Conservation (phyloP, 176 grass and related monocot genomes). For the Carex pumila region DNA sequence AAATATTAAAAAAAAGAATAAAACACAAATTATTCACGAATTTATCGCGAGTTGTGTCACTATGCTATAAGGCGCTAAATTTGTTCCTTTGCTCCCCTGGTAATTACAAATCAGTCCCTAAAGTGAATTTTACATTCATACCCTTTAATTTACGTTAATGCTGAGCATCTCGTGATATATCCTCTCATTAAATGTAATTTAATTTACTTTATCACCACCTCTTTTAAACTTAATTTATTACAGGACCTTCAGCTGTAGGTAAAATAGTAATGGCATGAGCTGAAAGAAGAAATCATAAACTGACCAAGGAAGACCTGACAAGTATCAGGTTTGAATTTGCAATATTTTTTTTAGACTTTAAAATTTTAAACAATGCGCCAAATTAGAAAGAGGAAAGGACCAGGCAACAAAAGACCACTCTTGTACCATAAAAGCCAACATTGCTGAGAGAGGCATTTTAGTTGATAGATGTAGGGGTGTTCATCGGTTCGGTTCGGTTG, state of each 20-base stretch:
- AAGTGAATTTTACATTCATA: not conserved
- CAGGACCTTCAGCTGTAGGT: not conserved
- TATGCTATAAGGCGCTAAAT: too few species aligned
- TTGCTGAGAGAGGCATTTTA: not conserved
- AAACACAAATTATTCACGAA: too few species aligned
- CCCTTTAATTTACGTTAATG: not conserved
- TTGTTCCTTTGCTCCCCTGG: not conserved
- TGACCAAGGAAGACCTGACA: not conserved
- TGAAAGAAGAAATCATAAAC: not conserved
- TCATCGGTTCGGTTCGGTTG: too few species aligned
- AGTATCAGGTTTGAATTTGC: not conserved
- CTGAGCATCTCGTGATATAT: not conserved
- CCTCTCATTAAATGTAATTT: not conserved
- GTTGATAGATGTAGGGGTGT: not conserved
- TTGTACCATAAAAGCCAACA: conserved; percentile 22
- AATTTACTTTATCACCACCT: not conserved
- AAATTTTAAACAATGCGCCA: not conserved
- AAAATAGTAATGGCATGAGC: not conserved
- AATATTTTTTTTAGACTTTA: not conserved
- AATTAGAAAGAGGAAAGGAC: conserved; percentile 20
- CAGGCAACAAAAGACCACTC: conserved; percentile 8
- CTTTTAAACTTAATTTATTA: not conserved
- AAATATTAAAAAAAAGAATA: too few species aligned
- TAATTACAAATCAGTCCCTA: conserved; percentile 1
- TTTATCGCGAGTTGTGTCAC: too few species aligned